phyloP scores from a whole-genome alignment of 202 grass and related monocot genomes.

The Cymbopogon flexuosus region DNA sequence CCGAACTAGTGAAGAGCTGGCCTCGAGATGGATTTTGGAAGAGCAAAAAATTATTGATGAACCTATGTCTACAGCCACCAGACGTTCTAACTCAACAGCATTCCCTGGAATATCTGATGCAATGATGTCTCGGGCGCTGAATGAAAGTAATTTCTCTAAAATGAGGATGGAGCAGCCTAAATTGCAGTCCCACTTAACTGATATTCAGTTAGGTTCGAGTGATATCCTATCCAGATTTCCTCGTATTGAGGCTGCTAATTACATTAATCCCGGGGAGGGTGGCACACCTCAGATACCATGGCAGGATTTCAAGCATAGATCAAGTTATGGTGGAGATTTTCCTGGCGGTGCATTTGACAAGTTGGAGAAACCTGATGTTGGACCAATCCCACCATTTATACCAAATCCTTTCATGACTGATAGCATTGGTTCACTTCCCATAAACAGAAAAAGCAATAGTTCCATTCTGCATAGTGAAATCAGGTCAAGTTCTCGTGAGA shows the following conservation, averaged over 20 bases:
- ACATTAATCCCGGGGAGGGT: conserved; percentile 51
- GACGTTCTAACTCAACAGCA: conserved; percentile 44
- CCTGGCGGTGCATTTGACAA: conserved; percentile 37
- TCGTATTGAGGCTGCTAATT: conserved; percentile 41
- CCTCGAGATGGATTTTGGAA: conserved; percentile 78
- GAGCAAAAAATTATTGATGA: conserved; percentile 81
- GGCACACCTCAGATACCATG: conserved; percentile 31
- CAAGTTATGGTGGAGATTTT: conserved; percentile 40
- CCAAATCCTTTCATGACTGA: conserved; percentile 63
- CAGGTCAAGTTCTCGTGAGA: conserved; percentile 41
- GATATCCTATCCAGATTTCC: conserved; percentile 61
- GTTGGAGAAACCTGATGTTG: conserved; percentile 53
- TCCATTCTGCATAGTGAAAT: conserved; percentile 47
- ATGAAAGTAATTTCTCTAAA: conserved; percentile 72
- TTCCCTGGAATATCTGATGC: conserved; percentile 80
- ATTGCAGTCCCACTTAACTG: conserved; percentile 71
- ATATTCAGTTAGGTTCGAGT: conserved; percentile 81
- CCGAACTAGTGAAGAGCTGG: conserved; percentile 66
- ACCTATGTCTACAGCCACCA: conserved; percentile 49
- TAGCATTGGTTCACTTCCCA: conserved; percentile 40
- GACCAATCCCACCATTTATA: conserved; percentile 50
- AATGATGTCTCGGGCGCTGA: conserved; percentile 83
- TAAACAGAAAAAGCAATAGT: conserved; percentile 41
- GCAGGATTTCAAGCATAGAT: conserved; percentile 51
- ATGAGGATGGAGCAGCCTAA: conserved; percentile 59